Evolutionary conservation across 345 rosid species (phyloP).

Genomic region (Eucalyptus regnans): DNA sequence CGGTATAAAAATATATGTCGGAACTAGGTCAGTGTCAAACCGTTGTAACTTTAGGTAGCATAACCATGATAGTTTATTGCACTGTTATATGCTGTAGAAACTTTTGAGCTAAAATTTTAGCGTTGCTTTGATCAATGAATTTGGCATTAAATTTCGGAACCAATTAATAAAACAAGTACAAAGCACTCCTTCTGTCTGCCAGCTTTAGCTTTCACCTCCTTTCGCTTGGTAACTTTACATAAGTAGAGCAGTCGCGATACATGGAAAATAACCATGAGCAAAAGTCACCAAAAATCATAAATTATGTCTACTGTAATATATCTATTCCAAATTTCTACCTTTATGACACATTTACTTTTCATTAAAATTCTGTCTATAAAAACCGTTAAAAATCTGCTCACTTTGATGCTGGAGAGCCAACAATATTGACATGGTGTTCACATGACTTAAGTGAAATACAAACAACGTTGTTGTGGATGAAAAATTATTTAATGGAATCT

Average conservation of each 20-base stretch:
- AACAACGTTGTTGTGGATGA: too few species aligned
- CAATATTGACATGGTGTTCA: too few species aligned
- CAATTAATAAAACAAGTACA: background rate
- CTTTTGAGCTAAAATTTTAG: background rate
- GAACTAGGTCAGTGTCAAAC: background rate
- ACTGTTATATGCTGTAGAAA: background rate
- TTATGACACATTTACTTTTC: fast-evolving
- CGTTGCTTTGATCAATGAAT: background rate
- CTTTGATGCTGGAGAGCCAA: too few species aligned
- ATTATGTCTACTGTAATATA: fast-evolving
- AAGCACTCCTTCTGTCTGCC: background rate
- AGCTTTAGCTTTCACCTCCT: background rate
- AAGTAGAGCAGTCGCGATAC: background rate
- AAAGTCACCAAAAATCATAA: too few species aligned
- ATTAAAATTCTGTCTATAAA: too few species aligned
- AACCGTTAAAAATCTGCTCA: too few species aligned
- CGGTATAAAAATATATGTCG: background rate
- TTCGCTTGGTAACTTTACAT: background rate
- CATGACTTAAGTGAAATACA: too few species aligned
- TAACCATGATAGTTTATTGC: background rate
- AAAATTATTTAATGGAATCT: too few species aligned
- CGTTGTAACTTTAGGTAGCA: background rate
- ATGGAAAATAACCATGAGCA: background rate
- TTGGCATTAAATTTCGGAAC: background rate
- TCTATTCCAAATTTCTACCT: too few species aligned